Percentiles rank a stretch among this genome's conserved stretches.
These are phyloP conservation scores for Aspergillus carlsbadensis DNA, from an alignment of 495 filamentous ascomycete genomes.

Conservation along the genomic window DNA sequence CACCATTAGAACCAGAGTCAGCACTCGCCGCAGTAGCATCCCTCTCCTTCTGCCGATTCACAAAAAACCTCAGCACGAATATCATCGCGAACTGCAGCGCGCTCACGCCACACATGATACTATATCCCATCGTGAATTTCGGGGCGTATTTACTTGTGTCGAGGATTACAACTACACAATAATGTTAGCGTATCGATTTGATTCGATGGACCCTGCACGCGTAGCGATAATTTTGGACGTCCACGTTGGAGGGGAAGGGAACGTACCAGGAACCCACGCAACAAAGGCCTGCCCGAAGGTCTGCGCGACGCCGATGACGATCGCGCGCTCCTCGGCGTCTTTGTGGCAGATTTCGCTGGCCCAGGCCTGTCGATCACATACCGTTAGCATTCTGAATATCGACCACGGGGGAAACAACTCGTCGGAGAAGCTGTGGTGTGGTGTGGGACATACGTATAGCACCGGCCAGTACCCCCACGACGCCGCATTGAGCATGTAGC, in stretches of 20 bases:
- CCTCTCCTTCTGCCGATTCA: not conserved
- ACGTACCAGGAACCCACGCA: conserved; percentile 1
- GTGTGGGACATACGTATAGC: not conserved
- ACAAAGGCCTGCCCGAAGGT: conserved; percentile 3
- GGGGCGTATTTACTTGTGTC: conserved; percentile 6
- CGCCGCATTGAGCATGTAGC: conserved; percentile 3
- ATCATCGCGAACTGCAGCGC: conserved; percentile 1
- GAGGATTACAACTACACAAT: not conserved
- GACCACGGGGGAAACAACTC: too few relatives aligned
- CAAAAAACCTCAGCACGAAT: not conserved
- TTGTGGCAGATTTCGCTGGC: conserved; percentile 4
- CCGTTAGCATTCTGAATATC: not conserved
- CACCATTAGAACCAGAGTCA: too few relatives aligned
- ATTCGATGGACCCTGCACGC: too few relatives aligned
- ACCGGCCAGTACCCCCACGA: conserved; percentile 1
- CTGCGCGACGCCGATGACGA: conserved; percentile 4
- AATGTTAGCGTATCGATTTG: not conserved
- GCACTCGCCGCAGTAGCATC: too few relatives aligned
- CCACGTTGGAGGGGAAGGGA: not conserved
- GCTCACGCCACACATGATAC: not conserved
- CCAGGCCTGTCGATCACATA: not conserved
- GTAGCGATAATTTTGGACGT: too few relatives aligned
- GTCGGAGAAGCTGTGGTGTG: too few relatives aligned
- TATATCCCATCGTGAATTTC: conserved; percentile 5
- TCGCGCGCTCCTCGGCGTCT: conserved; percentile 4